Evolutionary conservation across 106 monocot species (phyloP).

Genomic region (Cymbidium sinense): DNA sequence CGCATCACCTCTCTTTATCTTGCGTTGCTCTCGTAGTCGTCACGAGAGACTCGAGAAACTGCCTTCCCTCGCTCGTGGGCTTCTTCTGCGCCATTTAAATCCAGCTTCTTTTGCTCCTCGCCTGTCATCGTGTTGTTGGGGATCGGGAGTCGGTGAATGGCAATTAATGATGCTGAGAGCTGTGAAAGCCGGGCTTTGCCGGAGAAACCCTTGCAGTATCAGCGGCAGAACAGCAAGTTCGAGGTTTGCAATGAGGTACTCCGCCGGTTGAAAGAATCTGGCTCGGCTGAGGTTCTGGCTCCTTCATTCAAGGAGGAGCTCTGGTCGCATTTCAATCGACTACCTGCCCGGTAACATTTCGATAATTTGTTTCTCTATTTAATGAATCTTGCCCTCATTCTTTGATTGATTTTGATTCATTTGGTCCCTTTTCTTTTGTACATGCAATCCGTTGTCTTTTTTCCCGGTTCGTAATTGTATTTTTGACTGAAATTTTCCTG

Average conservation of each 20-base stretch:
- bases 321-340: constrained; percentile 66
- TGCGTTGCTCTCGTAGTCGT: background rate
- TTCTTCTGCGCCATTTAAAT: background rate
- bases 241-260: constrained; percentile 69
- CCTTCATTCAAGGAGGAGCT: constrained; percentile 62
- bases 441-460: background rate
- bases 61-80: background rate
- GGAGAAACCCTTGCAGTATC: constrained; percentile 8
- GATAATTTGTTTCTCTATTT: background rate
- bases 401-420: background rate
- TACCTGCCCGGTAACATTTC: constrained; percentile 50
- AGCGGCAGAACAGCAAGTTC: constrained; percentile 50
- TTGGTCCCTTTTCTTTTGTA: background rate
- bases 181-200: background rate
- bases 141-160: background rate
- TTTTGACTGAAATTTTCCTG: background rate
- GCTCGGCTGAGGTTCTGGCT: constrained; percentile 12
- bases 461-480: background rate
- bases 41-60: constrained; percentile 1
- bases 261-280: constrained; percentile 44
- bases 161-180: constrained; percentile 1
- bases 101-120: background rate
- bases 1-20: background rate
- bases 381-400: background rate
- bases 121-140: background rate